Percentiles rank a stretch among this genome's conserved stretches.
These are phyloP conservation scores for Amanita fuliginea DNA, from an alignment of 768 basidiomycete species.

Conservation along the genomic window DNA sequence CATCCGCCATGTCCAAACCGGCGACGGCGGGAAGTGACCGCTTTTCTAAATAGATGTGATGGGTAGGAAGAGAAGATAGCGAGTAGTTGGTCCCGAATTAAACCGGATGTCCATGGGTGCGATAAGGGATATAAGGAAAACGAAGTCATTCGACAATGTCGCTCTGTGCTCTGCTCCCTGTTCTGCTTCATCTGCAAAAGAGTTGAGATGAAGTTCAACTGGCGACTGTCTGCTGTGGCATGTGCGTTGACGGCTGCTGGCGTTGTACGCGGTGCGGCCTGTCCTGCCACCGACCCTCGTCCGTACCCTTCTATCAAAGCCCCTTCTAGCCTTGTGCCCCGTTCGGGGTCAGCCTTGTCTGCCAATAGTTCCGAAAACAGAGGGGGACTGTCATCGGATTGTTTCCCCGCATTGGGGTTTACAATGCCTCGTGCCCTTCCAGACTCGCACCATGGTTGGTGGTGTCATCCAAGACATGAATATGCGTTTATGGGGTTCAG, in stretches of 20 bases:
- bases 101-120: neutral
- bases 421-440: constrained; percentile 43
- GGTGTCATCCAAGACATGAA: constrained; percentile 54
- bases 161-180: neutral
- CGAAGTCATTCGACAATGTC: neutral
- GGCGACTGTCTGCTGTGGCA: neutral
- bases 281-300: neutral
- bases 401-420: constrained; percentile 36
- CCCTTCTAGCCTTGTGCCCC: neutral
- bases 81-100: neutral
- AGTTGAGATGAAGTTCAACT: neutral
- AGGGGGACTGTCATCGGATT: constrained; percentile 18
- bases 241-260: neutral
- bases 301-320: neutral
- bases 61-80: neutral
- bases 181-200: neutral
- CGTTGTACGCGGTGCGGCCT: neutral
- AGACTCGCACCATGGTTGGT: constrained; percentile 36
- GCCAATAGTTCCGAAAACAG: neutral
- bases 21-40: neutral
- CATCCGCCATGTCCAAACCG: neutral
- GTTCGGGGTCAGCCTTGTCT: neutral
- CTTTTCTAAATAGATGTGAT: neutral
- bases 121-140: neutral
- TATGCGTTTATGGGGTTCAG: constrained; percentile 73